phyloP scores from a whole-genome alignment of 2,329 filamentous ascomycete genomes.

The Nothophoma quercina region DNA sequence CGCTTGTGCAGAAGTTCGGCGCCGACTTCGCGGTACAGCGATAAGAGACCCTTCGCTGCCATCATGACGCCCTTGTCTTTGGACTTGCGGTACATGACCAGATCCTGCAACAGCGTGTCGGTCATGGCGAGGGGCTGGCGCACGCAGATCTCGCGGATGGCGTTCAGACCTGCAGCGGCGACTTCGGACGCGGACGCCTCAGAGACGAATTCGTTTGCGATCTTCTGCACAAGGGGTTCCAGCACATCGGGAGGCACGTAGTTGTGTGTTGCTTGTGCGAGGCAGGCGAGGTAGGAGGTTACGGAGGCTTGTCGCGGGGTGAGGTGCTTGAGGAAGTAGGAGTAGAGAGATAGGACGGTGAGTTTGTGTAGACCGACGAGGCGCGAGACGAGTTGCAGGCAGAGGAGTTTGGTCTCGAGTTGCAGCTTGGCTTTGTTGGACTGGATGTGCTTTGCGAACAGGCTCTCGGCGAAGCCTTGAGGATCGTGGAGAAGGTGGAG shows the following conservation, averaged over 20 bases:
- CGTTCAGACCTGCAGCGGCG: slow-evolving; percentile 88
- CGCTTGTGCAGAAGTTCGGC: slow-evolving; percentile 88
- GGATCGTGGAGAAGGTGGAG: slow-evolving; percentile 93
- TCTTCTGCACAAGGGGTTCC: slow-evolving; percentile 90
- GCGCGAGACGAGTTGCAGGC: slow-evolving; percentile 88
- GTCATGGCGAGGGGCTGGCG: slow-evolving; percentile 96
- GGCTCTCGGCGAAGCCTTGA: slow-evolving; percentile 87
- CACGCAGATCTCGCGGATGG: slow-evolving; percentile 91
- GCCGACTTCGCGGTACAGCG: slow-evolving; percentile 88
- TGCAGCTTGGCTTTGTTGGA: slow-evolving; percentile 84
- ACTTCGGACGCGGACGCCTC: slow-evolving; percentile 93
- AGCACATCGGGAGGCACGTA: slow-evolving; percentile 91
- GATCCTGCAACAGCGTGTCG: slow-evolving; percentile 91
- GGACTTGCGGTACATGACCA: slow-evolving; percentile 93
- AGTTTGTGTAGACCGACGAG: slow-evolving; percentile 93
- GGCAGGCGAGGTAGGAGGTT: slow-evolving; percentile 88
- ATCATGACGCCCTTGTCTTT: slow-evolving; percentile 99
- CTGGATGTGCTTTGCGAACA: slow-evolving; percentile 92
- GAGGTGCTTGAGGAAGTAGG: slow-evolving; percentile 91
- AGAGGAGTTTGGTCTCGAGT: slow-evolving; percentile 87
- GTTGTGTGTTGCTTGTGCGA: slow-evolving; percentile 90
- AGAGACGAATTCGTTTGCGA: slow-evolving; percentile 97
- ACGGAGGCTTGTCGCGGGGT: slow-evolving; percentile 88
- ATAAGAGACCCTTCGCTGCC: slow-evolving; percentile 91
- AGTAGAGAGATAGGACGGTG: slow-evolving; percentile 89